Evolutionary conservation across 2,329 filamentous ascomycete species (phyloP), one percentile per base, ranked within the genome.

Genomic region (Allantophomopsis cytisporea): DNA sequence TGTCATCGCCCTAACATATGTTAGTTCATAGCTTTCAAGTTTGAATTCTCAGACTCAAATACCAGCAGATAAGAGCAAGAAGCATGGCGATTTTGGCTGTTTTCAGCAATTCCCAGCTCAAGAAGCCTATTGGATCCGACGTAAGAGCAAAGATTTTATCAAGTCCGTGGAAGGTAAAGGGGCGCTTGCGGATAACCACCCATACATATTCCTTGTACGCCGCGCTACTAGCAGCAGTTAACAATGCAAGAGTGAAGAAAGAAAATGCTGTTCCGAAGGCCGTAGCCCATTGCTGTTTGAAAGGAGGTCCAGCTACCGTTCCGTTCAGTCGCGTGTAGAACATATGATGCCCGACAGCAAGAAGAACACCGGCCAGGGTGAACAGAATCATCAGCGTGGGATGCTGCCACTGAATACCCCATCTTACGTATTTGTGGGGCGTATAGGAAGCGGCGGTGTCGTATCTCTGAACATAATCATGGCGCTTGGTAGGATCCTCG

Each of bases 141-240:
- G 45, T 45, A 4, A 44, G 20, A 11, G 42, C 14, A 31, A 49
- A 50, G 2, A 50, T 12, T 15, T 39, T 44, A 36, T 50, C 45
- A 2, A 50, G n/a, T 12, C 36, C 43, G 13, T 36, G 39, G 31
- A 49, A 35, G 2, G 36, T 31, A 12, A 44, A 43, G 12, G 43
- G 18, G 16, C 45, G 45, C 5, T 28, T 31, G 37, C 44, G 43
- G 5, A 49, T 31, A 7, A 48, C 4, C 5, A 18, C 43, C 48
- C 48, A 49, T 5, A 48, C 40, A 28, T 48, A 48, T 31, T 50
- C 44, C 12, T 40, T 39, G 12, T 45, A 45, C 15, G 44, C 41
- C 12, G 32, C 32, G 13, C 36, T 32, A 11, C 31, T 39, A 16
- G 41, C 41, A 13, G 46, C 41, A 35, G 38, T 38, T 1, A 50